phyloP scores from a whole-genome alignment of 2,329 filamentous ascomycete species.

The Fusarium equiseti region DNA sequence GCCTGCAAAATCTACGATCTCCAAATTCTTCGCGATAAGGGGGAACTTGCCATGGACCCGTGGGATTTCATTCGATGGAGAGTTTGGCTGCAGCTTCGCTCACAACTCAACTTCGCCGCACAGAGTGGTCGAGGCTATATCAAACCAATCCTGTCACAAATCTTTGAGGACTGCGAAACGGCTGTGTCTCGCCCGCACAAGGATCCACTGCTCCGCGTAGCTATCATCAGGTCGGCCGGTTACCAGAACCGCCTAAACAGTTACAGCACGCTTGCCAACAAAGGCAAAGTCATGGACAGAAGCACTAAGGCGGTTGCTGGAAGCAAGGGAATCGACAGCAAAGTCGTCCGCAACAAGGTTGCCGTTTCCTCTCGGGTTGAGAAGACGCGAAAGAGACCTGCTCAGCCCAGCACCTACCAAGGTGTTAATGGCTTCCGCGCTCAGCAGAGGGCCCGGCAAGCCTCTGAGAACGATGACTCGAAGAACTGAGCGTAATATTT shows the following conservation, averaged over 20 bases:
- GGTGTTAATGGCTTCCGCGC: slow-evolving; percentile 48
- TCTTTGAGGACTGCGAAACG: slow-evolving; percentile 19
- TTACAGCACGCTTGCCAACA: slow-evolving; percentile 34
- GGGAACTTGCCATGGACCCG: slow-evolving; percentile 52
- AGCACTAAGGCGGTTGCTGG: neutral
- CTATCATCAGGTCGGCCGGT: slow-evolving; percentile 47
- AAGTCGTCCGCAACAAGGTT: neutral
- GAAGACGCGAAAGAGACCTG: slow-evolving; percentile 12
- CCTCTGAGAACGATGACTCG: neutral
- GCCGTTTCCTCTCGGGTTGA: neutral
- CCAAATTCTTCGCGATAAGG: slow-evolving; percentile 37
- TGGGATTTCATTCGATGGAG: slow-evolving; percentile 56
- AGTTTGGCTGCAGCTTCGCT: slow-evolving; percentile 35
- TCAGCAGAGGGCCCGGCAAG: slow-evolving; percentile 1
- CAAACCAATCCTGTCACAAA: slow-evolving; percentile 10
- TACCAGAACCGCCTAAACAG: slow-evolving; percentile 37
- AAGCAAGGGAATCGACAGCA: neutral
- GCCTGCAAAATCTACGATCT: slow-evolving; percentile 52
- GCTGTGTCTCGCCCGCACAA: slow-evolving; percentile 28
- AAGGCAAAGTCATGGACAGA: neutral
- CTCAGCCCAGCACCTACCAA: slow-evolving; percentile 32
- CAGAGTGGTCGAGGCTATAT: slow-evolving; percentile 19
- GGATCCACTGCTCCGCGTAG: slow-evolving; percentile 48
- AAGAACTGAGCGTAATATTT: neutral
- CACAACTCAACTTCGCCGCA: neutral